A percentile compares a stretch with the other conserved stretches of the same genome.
These are phyloP conservation scores for Ophiocytium majus DNA, from an alignment of 352 stramenopile species.

Conservation along the genomic window DNA sequence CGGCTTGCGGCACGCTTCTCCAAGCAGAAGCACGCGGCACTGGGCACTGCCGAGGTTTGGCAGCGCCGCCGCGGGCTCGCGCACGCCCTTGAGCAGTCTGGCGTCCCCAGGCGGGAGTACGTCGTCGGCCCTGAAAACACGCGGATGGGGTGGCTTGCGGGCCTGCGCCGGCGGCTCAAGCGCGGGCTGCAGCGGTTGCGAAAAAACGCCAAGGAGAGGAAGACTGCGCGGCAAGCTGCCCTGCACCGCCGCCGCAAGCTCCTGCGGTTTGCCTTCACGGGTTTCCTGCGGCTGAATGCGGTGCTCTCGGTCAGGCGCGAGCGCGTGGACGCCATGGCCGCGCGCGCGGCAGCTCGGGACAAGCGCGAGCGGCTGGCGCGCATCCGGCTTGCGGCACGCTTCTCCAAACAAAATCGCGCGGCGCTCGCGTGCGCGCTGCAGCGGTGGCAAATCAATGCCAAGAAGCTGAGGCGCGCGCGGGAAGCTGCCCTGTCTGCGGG, in stretches of 20 bases:
- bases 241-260: not conserved
- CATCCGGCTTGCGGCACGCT: not conserved
- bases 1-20: not conserved
- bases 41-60: not conserved
- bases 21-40: too few relatives aligned
- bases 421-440: too few relatives aligned
- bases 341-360: too few relatives aligned
- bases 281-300: not conserved
- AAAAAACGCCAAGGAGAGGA: too few relatives aligned
- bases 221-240: too few relatives aligned
- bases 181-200: not conserved
- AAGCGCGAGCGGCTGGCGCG: not conserved
- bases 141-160: too few relatives aligned
- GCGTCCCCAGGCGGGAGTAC: not conserved
- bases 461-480: too few relatives aligned
- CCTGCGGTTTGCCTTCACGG: not conserved
- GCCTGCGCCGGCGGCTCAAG: too few relatives aligned
- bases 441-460: not conserved
- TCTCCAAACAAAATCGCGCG: not conserved
- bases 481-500: too few relatives aligned
- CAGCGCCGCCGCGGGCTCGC: not conserved
- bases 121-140: not conserved
- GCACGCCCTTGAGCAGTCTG: not conserved
- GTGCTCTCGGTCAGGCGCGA: not conserved
- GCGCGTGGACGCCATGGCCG: not conserved